A percentile compares a stretch with the other conserved stretches of the same genome.
Evolutionary conservation across 768 basidiomycete genomes (phyloP).

Genomic region (Termitomyces sp.): DNA sequence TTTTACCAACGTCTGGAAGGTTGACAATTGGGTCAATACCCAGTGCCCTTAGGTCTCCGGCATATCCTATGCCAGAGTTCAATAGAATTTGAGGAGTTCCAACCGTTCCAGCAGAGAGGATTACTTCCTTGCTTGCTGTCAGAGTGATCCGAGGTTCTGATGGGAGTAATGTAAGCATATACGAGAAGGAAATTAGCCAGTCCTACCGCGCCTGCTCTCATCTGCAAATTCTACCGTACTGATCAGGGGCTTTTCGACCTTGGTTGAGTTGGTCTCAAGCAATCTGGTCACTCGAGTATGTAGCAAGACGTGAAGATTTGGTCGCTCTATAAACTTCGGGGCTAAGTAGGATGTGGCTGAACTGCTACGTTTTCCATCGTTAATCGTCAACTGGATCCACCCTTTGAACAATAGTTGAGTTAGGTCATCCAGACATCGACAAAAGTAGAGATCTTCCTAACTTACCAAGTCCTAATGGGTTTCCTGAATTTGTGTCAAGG

Average conservation of each 20-base stretch:
- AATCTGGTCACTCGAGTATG: conserved; percentile 19
- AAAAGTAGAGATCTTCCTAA: not conserved
- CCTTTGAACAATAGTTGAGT: conserved; percentile 4
- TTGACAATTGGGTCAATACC: conserved; percentile 18
- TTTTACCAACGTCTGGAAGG: conserved; percentile 23
- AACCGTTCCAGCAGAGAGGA: conserved; percentile 23
- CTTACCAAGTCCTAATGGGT: conserved; percentile 34
- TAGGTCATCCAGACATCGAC: not conserved
- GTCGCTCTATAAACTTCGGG: conserved; percentile 15
- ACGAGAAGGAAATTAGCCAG: not conserved
- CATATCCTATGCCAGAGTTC: conserved; percentile 28
- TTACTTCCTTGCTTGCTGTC: conserved; percentile 10
- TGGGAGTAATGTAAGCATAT: not conserved
- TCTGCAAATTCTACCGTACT: conserved; percentile 4
- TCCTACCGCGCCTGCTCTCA: not conserved
- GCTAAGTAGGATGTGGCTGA: conserved; percentile 9
- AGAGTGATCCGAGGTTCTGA: conserved; percentile 3
- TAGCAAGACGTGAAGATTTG: conserved; percentile 22
- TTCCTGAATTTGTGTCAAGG: conserved; percentile 36
- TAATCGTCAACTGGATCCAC: conserved; percentile 11
- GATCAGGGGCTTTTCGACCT: not conserved
- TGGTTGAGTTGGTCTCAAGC: conserved; percentile 9
- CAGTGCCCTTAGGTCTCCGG: conserved; percentile 12
- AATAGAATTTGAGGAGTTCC: conserved; percentile 27
- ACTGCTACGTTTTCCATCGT: conserved; percentile 10